Conservation (phyloP, 225 moss, liverwort and hornwort genomes). For the Physcomitrium patens region DNA sequence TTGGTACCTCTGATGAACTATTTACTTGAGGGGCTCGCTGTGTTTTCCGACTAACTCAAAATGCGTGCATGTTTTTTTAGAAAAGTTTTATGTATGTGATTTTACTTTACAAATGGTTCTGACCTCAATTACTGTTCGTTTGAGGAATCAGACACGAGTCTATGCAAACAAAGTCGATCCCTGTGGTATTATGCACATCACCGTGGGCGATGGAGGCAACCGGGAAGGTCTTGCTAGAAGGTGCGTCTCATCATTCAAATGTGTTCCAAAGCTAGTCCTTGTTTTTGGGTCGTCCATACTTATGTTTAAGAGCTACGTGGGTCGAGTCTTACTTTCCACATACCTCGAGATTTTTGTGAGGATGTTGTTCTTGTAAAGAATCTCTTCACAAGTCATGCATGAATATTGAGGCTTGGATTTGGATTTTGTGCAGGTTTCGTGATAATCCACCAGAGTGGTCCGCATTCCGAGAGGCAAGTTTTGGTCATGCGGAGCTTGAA, state of each 20-base stretch:
- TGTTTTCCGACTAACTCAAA: no score
- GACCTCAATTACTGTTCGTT: constrained; percentile 5
- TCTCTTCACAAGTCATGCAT: no score
- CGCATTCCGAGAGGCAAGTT: constrained; percentile 81
- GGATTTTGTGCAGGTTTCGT: constrained; percentile 54
- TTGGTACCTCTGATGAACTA: no score
- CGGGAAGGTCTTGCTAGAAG: constrained; percentile 67
- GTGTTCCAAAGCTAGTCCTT: not conserved
- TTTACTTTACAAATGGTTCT: not conserved
- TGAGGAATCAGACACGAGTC: constrained; percentile 41
- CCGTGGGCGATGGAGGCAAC: constrained; percentile 82
- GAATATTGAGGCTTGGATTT: not conserved
- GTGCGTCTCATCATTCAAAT: constrained; percentile 34
- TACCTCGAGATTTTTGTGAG: no score
- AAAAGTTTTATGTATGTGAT: no score
- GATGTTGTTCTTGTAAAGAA: no score
- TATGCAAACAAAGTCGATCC: constrained; percentile 52
- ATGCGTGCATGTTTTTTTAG: no score
- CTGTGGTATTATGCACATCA: constrained; percentile 70
- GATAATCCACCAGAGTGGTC: constrained; percentile 73
- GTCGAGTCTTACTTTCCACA: no score
- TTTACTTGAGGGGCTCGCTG: no score
- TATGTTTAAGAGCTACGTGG: not conserved
- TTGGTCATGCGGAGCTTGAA: constrained; percentile 72
- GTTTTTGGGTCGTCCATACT: constrained; percentile 1